Evolutionary conservation across 2,329 filamentous ascomycete species (phyloP).

Genomic region (Fusarium chaquense): DNA sequence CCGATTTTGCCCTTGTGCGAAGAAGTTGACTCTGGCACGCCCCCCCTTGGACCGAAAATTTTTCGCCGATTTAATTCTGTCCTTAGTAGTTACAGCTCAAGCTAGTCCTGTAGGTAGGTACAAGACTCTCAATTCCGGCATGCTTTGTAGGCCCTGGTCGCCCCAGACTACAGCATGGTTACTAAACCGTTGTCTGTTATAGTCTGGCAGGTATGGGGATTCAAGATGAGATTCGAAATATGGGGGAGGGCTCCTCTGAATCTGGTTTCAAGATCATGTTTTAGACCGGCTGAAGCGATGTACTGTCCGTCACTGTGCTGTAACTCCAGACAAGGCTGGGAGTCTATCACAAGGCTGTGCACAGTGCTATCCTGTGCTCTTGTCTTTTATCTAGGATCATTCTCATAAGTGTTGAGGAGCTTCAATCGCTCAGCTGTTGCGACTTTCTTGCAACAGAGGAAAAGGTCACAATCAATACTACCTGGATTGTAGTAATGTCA

Average conservation of each 20-base stretch:
- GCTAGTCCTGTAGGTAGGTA: neutral
- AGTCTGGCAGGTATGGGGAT: slow-evolving; percentile 10
- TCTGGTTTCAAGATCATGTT: slow-evolving; percentile 10
- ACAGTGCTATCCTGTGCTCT: slow-evolving; percentile 22
- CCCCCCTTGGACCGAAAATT: slow-evolving; percentile 45
- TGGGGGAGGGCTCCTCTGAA: slow-evolving; percentile 21
- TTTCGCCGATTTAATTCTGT: slow-evolving; percentile 37
- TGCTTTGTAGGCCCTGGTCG: slow-evolving; percentile 29
- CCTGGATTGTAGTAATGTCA: neutral
- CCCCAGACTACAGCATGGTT: slow-evolving; percentile 31
- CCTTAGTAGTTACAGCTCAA: neutral
- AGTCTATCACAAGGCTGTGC: neutral
- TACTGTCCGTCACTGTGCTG: neutral
- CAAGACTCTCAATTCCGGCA: slow-evolving; percentile 35
- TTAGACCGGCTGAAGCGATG: slow-evolving; percentile 19
- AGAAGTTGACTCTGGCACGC: slow-evolving; percentile 9
- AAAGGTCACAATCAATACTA: neutral
- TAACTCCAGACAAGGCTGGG: slow-evolving; percentile 14
- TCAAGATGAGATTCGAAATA: slow-evolving; percentile 32
- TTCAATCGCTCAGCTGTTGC: neutral
- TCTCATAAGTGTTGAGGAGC: slow-evolving; percentile 13
- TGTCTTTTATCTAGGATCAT: slow-evolving; percentile 14
- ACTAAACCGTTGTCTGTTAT: slow-evolving; percentile 2
- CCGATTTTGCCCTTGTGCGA: slow-evolving; percentile 42
- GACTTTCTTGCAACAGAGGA: neutral